A percentile compares a stretch with the other conserved stretches of the same genome.
Evolutionary conservation across 805 yeast genomes (phyloP).

Genomic region (Scheffersomyces amazonensis): DNA sequence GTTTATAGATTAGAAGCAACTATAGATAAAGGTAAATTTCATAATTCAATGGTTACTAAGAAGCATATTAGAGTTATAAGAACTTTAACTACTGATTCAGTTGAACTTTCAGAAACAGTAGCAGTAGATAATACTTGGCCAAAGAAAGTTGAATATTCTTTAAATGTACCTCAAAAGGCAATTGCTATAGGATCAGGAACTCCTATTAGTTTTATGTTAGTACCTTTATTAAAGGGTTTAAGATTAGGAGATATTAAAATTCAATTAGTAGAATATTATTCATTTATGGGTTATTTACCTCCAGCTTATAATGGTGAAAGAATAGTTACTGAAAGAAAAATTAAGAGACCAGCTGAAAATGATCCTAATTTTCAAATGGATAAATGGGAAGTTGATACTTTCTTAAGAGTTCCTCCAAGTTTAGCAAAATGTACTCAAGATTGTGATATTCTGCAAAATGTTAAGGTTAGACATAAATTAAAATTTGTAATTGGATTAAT

Average conservation of each 20-base stretch:
- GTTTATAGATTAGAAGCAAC: constrained; percentile 73
- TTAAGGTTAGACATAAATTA: constrained; percentile 86
- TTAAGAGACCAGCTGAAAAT: constrained; percentile 41
- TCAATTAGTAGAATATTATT: constrained; percentile 63
- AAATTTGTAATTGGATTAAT: constrained; percentile 74
- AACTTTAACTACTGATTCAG: constrained; percentile 82
- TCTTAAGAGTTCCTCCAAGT: constrained; percentile 66
- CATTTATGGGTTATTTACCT: constrained; percentile 57
- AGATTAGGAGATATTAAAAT: constrained; percentile 71
- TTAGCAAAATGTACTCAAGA: constrained; percentile 83
- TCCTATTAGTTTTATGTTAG: constrained; percentile 66
- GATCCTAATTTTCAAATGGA: constrained; percentile 47
- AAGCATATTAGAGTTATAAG: constrained; percentile 79
- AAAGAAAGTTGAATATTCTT: constrained; percentile 81
- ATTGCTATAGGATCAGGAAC: constrained; percentile 83
- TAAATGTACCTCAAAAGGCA: constrained; percentile 84
- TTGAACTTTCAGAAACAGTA: constrained; percentile 86
- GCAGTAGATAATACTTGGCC: constrained; percentile 97
- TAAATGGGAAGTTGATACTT: constrained; percentile 69
- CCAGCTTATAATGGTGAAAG: constrained; percentile 64
- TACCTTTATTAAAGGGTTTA: constrained; percentile 81
- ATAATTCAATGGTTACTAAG: constrained; percentile 59
- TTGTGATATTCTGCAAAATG: constrained; percentile 63
- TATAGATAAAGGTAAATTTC: constrained; percentile 79
- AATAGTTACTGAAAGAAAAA: constrained; percentile 46